Evolutionary conservation across 345 rosid genomes (phyloP), one percentile per base, ranked within the genome.

Genomic region (Linum tenue): DNA sequence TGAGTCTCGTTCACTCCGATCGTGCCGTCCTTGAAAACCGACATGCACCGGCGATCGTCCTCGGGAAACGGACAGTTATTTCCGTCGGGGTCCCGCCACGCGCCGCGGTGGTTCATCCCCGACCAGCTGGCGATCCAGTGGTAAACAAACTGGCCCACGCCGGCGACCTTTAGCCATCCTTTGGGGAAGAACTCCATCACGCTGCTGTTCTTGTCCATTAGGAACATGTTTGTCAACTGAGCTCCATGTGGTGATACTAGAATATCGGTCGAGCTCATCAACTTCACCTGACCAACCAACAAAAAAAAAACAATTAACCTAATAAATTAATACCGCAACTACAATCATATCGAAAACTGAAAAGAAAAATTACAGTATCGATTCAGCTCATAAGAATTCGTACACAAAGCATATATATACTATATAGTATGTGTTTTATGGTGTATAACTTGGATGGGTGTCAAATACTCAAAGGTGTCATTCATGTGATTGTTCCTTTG

Each of bases 71-170:
- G 77, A 73, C 96, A 88, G 37, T 36, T 60, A 11, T 73, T 84
- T 0, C 91, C 91, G 1, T 73, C 64, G 0, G 89, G 89, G 62
- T 88, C 97, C 67, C 90, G 74, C 97, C 96, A 91, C 0, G 81
- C 78, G 3, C 91, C 94, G 44, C 79, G 78, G 53, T 88, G 91
- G 63, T 65, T 81, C 91, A 91, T 86, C 41, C 87, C 94, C 0
- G 89, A 82, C 94, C 94, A 91, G 65, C 88, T 85, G 40, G 90
- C 89, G 1, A 80, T 78, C 96, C 94, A 86, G 2, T 78, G 84
- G 37, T 8, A 82, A 41, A 91, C 96, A 64, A 62, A 82, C 56
- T 88, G 96, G 39, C 92, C 96, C 2, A 84, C 89, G 1, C 96
- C 91, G 2, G 97, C 92, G 15, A 79, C 80, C 55, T 82, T 80